Conservation (phyloP, 305 asterid genomes). For the Fraxinus nigra region DNA sequence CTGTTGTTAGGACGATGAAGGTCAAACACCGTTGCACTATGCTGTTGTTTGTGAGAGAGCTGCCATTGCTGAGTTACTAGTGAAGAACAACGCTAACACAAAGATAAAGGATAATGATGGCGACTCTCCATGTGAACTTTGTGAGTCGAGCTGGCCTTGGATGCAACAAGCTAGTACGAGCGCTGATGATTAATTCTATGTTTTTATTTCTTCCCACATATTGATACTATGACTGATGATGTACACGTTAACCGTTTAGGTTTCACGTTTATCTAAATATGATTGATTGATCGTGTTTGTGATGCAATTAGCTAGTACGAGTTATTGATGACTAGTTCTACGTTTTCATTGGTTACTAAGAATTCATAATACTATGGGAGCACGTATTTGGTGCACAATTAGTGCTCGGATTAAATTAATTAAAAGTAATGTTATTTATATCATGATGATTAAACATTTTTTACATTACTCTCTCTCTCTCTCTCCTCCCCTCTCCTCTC, state of each 20-base stretch:
- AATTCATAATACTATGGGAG: too few species aligned
- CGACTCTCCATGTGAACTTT: conserved; percentile 63
- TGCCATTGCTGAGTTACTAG: conserved; percentile 72
- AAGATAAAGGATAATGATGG: conserved; percentile 77
- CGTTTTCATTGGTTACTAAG: neutral
- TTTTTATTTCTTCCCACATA: neutral
- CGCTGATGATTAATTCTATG: neutral
- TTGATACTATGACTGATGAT: neutral
- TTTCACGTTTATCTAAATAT: neutral
- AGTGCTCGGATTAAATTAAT: too few species aligned
- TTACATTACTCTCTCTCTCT: too few species aligned
- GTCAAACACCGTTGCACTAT: conserved; percentile 89
- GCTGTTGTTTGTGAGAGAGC: conserved; percentile 91
- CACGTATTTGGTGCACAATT: too few species aligned
- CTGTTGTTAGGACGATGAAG: conserved; percentile 73
- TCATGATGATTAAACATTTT: too few species aligned
- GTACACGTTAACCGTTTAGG: neutral
- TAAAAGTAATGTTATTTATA: too few species aligned
- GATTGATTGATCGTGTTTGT: neutral
- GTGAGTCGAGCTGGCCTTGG: conserved; percentile 79
- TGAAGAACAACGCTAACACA: conserved; percentile 69
- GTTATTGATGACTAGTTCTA: neutral
- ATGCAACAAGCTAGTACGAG: conserved; percentile 28
- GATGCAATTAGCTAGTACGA: neutral
- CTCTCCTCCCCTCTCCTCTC: too few species aligned